Percentiles rank a stretch among this genome's conserved stretches.
These are phyloP conservation scores for Climacium dendroides DNA, from an alignment of 225 moss, liverwort and hornwort genomes.

Conservation along the genomic window DNA sequence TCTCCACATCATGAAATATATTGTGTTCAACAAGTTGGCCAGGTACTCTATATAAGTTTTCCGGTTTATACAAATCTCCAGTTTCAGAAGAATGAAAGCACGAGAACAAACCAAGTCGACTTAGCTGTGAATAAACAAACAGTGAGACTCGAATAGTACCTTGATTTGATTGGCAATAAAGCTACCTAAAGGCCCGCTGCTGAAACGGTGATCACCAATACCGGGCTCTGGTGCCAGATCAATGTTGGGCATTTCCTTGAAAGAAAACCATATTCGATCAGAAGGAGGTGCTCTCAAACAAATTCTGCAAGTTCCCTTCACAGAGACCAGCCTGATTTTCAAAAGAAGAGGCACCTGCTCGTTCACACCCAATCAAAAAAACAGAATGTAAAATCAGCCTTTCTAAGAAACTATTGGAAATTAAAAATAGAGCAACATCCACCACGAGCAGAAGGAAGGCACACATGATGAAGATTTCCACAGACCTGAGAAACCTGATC, in stretches of 20 bases:
- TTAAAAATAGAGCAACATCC: neutral
- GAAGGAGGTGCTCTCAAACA: constrained; percentile 85
- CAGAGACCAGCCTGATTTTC: constrained; percentile 65
- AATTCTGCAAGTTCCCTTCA: constrained; percentile 70
- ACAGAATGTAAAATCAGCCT: neutral
- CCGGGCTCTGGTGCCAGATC: constrained; percentile 71
- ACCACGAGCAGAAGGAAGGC: neutral
- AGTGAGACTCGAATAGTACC: constrained; percentile 23
- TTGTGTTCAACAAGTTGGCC: neutral
- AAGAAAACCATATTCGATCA: constrained; percentile 93
- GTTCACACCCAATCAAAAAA: neutral
- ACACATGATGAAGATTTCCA: neutral
- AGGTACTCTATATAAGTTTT: neutral
- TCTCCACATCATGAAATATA: neutral
- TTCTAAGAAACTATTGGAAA: neutral
- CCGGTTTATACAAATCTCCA: neutral
- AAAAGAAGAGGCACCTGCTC: constrained; percentile 81
- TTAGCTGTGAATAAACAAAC: neutral
- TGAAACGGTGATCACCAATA: constrained; percentile 84
- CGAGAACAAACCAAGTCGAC: neutral
- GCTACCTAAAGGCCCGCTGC: constrained; percentile 63
- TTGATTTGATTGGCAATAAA: constrained; percentile 88
- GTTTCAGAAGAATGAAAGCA: neutral
- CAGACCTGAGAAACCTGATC: constrained; percentile 93
- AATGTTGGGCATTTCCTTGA: constrained; percentile 67